phyloP scores from a whole-genome alignment of 371 early-diverging fungal genomes.

The Mucor piriformis region DNA sequence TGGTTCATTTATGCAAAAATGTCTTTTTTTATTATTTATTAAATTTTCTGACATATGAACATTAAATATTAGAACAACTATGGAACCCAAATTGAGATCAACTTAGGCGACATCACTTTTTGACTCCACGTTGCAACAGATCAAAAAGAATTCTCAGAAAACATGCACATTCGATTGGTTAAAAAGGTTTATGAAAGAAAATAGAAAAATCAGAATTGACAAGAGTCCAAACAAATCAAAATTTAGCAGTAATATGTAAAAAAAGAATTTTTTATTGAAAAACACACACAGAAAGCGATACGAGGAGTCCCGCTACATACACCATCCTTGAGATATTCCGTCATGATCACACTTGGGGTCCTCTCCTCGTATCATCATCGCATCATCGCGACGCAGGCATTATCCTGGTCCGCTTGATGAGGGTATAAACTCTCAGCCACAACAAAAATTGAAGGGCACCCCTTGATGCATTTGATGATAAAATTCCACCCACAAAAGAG shows the following conservation, averaged over 20 bases:
- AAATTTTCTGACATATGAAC: too few relatives aligned
- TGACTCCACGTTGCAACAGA: neutral
- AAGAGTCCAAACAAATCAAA: neutral
- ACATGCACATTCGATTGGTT: slow-evolving; percentile 5
- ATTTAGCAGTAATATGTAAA: neutral
- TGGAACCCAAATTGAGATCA: neutral
- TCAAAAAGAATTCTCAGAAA: slow-evolving; percentile 13
- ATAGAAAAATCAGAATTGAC: neutral
- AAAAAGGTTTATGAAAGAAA: neutral
- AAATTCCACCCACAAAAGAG: neutral
- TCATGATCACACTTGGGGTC: neutral
- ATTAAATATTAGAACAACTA: too few relatives aligned
- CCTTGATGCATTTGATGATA: slow-evolving; percentile 23
- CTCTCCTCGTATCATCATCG: slow-evolving; percentile 1
- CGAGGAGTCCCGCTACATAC: neutral
- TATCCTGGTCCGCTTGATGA: slow-evolving; percentile 29
- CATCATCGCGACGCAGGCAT: slow-evolving; percentile 34
- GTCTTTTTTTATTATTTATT: too few relatives aligned
- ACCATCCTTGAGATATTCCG: neutral
- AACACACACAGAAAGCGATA: too few relatives aligned
- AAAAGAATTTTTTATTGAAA: neutral
- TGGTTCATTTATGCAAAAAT: too few relatives aligned
- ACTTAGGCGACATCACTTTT: slow-evolving; percentile 15
- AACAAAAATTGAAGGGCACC: slow-evolving; percentile 17
- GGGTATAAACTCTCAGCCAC: slow-evolving; percentile 31